These are phyloP conservation scores for Lanmaoa pseudosensibilis DNA, from an alignment of 768 basidiomycete genomes.

Conservation along the genomic window DNA sequence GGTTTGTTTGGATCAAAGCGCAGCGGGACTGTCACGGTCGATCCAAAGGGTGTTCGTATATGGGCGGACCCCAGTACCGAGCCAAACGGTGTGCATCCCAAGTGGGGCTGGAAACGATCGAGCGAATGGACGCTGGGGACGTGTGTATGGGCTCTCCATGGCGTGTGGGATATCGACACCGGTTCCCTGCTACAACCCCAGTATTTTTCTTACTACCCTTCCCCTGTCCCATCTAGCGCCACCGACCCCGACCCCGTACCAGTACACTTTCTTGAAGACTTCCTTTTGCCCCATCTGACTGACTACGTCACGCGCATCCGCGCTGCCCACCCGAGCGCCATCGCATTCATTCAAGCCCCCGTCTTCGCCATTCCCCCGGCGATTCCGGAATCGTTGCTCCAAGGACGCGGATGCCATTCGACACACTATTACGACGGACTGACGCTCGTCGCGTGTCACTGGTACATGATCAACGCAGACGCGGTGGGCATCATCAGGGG, in stretches of 20 bases:
- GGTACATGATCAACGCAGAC: conserved; percentile 96
- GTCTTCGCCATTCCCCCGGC: conserved; percentile 82
- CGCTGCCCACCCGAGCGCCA: conserved; percentile 70
- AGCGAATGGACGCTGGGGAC: conserved; percentile 71
- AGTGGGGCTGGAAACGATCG: conserved; percentile 86
- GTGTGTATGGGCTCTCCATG: conserved; percentile 86
- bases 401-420: conserved; percentile 70
- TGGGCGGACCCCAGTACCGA: conserved; percentile 68
- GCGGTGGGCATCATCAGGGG: conserved; percentile 89
- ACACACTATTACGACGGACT: conserved; percentile 95
- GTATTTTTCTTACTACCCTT: conserved; percentile 66
- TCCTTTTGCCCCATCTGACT: conserved; percentile 73
- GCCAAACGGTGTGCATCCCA: conserved; percentile 53
- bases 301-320: conserved; percentile 60
- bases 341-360: conserved; percentile 89
- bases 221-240: neutral
- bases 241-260: conserved; percentile 26
- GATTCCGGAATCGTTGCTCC: conserved; percentile 52
- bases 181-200: conserved; percentile 66
- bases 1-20: conserved; percentile 73
- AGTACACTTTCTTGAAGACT: conserved; percentile 73
- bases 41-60: conserved; percentile 76
- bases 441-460: conserved; percentile 88
- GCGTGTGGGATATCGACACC: conserved; percentile 80
- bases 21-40: conserved; percentile 74